phyloP scores from a whole-genome alignment of 1,284 basidiomycete species.

The Gymnopus androsaceus region DNA sequence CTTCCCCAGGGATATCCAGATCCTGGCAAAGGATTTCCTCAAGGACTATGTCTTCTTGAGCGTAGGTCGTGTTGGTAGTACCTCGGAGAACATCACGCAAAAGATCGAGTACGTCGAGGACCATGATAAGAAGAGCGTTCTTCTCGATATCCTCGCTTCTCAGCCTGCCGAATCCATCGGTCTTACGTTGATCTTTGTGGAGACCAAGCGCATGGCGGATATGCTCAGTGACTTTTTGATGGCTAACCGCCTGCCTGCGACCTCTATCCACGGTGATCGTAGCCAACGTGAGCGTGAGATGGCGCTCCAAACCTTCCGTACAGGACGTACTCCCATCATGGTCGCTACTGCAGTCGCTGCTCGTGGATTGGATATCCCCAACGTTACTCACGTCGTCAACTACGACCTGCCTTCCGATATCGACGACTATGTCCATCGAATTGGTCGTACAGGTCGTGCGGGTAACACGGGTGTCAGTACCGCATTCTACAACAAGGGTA shows the following conservation, averaged over 20 bases:
- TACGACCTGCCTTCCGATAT: conserved; percentile 99
- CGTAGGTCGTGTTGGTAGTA: conserved; percentile 97
- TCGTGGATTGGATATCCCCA: conserved; percentile 98
- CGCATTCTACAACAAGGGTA: conserved; percentile 92
- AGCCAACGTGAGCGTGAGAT: conserved; percentile 97
- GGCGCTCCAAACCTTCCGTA: conserved; percentile 94
- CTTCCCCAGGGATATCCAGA: conserved; percentile 98
- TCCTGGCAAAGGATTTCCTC: conserved; percentile 94
- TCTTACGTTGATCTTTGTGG: conserved; percentile 95
- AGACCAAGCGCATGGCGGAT: conserved; percentile 99
- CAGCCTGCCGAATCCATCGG: conserved; percentile 64
- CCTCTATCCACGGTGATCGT: conserved; percentile 98
- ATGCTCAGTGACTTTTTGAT: conserved; percentile 97
- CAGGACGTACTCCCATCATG: conserved; percentile 92
- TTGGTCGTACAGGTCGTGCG: conserved; percentile 98
- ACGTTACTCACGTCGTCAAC: conserved; percentile 98
- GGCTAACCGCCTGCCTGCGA: conserved; percentile 82
- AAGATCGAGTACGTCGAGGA: conserved; percentile 99
- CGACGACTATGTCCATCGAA: conserved; percentile 98
- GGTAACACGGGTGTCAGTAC: conserved; percentile 97
- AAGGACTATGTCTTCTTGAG: conserved; percentile 98
- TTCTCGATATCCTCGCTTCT: conserved; percentile 91
- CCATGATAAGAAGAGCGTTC: conserved; percentile 92
- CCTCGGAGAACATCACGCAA: conserved; percentile 99
- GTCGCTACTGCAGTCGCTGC: conserved; percentile 99